These are phyloP conservation scores for Microbotryum violaceum DNA, from an alignment of 1,284 basidiomycete species.

Conservation along the genomic window DNA sequence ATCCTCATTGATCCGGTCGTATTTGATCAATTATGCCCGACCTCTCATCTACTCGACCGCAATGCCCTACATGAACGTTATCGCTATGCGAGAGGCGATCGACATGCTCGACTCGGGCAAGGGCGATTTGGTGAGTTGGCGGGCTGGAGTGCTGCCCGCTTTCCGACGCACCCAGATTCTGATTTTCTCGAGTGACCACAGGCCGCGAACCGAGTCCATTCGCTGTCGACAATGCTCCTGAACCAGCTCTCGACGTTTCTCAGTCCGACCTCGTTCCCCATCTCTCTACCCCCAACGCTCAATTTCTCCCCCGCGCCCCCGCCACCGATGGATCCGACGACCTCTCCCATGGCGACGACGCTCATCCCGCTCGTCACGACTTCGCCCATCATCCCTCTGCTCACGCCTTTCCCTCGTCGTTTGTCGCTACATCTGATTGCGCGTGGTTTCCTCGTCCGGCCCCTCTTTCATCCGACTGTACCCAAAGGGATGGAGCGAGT, in stretches of 20 bases:
- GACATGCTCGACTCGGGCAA: constrained; percentile 63
- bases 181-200: constrained; percentile 28
- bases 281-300: constrained; percentile 8
- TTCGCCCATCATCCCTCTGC: constrained; percentile 73
- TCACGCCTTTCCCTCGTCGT: constrained; percentile 64
- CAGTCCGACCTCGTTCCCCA: constrained; percentile 33
- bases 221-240: constrained; percentile 27
- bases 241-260: constrained; percentile 11
- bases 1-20: constrained; percentile 63
- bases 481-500: constrained; percentile 74
- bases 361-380: constrained; percentile 25
- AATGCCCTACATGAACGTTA: constrained; percentile 62
- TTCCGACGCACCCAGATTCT: constrained; percentile 1
- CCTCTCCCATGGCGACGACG: neutral
- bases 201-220: constrained; percentile 44
- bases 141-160: neutral
- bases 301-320: constrained; percentile 21
- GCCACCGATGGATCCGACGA: neutral
- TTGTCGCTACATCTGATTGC: constrained; percentile 59
- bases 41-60: constrained; percentile 85
- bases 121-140: constrained; percentile 49
- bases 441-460: constrained; percentile 61
- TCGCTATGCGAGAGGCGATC: constrained; percentile 67
- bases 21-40: constrained; percentile 86
- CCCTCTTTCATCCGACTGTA: constrained; percentile 66